Evolutionary conservation across 2,329 filamentous ascomycete genomes (phyloP), one percentile per base, ranked within the genome.

Genomic region (Aspergillus sp.): DNA sequence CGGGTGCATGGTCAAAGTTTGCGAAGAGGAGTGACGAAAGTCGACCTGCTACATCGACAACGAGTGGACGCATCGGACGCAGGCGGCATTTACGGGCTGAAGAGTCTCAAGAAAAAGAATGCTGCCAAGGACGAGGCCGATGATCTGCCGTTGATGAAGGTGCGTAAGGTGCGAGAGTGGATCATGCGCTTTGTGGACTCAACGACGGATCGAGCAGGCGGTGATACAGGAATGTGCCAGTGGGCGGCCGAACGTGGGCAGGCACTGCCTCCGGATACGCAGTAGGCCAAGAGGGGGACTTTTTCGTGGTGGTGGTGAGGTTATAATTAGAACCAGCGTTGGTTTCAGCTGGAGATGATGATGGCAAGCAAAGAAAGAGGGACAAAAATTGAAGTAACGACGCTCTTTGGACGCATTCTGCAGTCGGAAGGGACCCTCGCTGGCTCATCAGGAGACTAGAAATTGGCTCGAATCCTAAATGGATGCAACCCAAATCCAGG

Each of bases 1-100:
- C 83, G 79, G 54, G 90, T 96, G 0, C 90, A 93, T 56, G 90
- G 91, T 0, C 86, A 94, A 62, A 93, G 85, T 58, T 68, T 96
- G 49, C 79, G 85, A 27, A 79, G 78, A 50, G 81, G 81, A 6
- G 76, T 86, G 54, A 90, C 88, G 4, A 81, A 77, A 48, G 70
- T 91, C 27, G 76, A 83, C 49, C 67, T 94, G 35, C 66, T 94
- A 12, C 81, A 81, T 55, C 75, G 81, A 19, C 68, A 72, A 44
- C 73, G 68, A 47, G 59, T 78, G 7, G 76, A 78, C 45, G 70
- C 68, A 53, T 74, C 60, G 32, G 81, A 77, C 60, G 62, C 57
- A 46, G 74, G 69, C 4, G 83, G 83, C 0, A 68, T 79, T 33
- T 88, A 86, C 56, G 75, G 69, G 4, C 61, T 70, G 1, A 70